phyloP scores from a whole-genome alignment of 2,329 filamentous ascomycete genomes.

The Corinectria fuckeliana region DNA sequence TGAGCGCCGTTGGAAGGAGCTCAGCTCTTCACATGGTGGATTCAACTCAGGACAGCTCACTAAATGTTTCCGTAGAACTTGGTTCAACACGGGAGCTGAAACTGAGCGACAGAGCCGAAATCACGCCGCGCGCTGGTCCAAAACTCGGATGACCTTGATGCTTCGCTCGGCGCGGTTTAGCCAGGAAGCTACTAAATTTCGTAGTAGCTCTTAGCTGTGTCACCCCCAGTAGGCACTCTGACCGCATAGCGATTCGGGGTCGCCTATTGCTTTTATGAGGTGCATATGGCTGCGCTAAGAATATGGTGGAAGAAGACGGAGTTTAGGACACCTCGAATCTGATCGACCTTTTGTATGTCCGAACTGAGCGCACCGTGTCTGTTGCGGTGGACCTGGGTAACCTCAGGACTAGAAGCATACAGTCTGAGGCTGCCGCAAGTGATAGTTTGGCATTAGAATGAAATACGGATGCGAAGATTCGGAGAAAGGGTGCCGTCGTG shows the following conservation, averaged over 20 bases:
- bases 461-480: background rate
- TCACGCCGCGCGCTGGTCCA: conserved; percentile 4
- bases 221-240: conserved; percentile 1
- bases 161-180: conserved; percentile 1
- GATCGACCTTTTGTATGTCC: background rate
- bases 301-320: background rate
- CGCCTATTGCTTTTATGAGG: conserved; percentile 4
- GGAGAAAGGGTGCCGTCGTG: background rate
- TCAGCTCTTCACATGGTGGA: background rate
- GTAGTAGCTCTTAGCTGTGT: background rate
- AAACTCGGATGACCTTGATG: conserved; percentile 1
- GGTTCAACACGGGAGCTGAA: conserved; percentile 1
- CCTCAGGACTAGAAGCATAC: conserved; percentile 1
- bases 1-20: conserved; percentile 52
- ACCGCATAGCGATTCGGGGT: background rate
- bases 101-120: background rate
- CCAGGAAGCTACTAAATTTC: background rate
- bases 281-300: conserved; percentile 5
- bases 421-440: background rate
- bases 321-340: background rate
- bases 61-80: background rate
- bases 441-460: background rate
- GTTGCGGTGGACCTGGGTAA: background rate
- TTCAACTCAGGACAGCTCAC: background rate
- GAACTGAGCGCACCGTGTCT: background rate